Evolutionary conservation across 768 basidiomycete species (phyloP).

Genomic region (Suillus placidus): DNA sequence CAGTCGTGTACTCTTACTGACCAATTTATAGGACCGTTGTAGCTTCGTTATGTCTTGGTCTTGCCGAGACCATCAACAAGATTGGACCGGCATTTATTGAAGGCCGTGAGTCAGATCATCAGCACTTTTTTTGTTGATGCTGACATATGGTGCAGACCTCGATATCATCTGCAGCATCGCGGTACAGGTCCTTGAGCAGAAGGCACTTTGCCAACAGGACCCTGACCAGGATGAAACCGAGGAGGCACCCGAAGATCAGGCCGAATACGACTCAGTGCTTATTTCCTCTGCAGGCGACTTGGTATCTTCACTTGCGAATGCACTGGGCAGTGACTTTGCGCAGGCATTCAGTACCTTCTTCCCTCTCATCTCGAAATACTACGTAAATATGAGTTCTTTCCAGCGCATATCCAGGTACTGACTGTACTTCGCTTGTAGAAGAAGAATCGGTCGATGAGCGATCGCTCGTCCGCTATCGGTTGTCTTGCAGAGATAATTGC

Average conservation of each 20-base stretch:
- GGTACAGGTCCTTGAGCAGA: conserved; percentile 86
- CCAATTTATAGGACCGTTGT: conserved; percentile 70
- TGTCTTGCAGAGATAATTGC: conserved; percentile 94
- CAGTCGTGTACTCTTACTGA: conserved; percentile 20
- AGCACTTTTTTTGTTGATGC: conserved; percentile 2
- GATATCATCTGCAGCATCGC: conserved; percentile 82
- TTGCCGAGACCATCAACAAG: conserved; percentile 91
- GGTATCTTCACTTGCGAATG: conserved; percentile 84
- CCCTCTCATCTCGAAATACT: conserved; percentile 89
- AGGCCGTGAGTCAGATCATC: conserved; percentile 54
- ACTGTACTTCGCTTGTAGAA: conserved; percentile 49
- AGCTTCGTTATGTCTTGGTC: conserved; percentile 81
- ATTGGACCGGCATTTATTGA: conserved; percentile 88
- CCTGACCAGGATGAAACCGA: conserved; percentile 90
- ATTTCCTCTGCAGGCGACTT: conserved; percentile 94
- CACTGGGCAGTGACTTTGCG: conserved; percentile 83
- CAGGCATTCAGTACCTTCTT: conserved; percentile 85
- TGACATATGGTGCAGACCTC: conserved; percentile 49
- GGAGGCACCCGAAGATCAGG: conserved; percentile 85
- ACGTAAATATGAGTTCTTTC: conserved; percentile 53
- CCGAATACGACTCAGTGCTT: conserved; percentile 95
- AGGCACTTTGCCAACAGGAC: conserved; percentile 95
- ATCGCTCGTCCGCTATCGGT: conserved; percentile 92
- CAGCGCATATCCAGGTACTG: not conserved
- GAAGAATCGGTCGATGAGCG: conserved; percentile 83